These are phyloP conservation scores for Alternaria triticina DNA, from an alignment of 2,329 filamentous ascomycete genomes.

Conservation along the genomic window DNA sequence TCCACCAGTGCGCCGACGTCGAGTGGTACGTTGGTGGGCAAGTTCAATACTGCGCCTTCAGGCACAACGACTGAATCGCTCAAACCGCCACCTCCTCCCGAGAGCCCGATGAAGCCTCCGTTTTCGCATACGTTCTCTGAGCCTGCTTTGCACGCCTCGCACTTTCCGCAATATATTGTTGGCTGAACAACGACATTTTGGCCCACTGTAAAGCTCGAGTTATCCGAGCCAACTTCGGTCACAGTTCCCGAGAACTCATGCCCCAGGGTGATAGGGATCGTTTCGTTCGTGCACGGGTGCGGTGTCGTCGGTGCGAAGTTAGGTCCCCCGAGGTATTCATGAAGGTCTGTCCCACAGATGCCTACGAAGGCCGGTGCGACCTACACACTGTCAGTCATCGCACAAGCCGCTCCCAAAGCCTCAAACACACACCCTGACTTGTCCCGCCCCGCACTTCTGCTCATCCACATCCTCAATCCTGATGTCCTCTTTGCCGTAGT, in stretches of 20 bases:
- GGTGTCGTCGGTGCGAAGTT: constrained; percentile 59
- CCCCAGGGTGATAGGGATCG: constrained; percentile 65
- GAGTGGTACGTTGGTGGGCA: constrained; percentile 60
- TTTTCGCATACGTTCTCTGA: constrained; percentile 65
- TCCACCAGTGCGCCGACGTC: constrained; percentile 66
- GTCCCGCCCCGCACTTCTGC: constrained; percentile 56
- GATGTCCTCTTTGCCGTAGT: constrained; percentile 63
- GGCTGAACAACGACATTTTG: constrained; percentile 66
- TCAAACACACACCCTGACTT: constrained; percentile 52
- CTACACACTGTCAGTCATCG: constrained; percentile 17
- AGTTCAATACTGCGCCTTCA: constrained; percentile 55
- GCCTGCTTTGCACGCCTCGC: constrained; percentile 60
- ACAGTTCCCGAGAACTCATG: constrained; percentile 70
- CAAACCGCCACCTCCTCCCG: constrained; percentile 62
- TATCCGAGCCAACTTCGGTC: constrained; percentile 62
- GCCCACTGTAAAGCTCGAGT: constrained; percentile 58
- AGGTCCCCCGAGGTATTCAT: constrained; percentile 60
- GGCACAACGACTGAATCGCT: constrained; percentile 62
- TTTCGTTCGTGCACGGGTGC: constrained; percentile 64
- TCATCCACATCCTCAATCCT: constrained; percentile 60
- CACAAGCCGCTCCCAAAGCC: not conserved
- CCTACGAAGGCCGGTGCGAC: constrained; percentile 58
- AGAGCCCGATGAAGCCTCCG: constrained; percentile 60
- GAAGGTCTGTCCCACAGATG: constrained; percentile 61
- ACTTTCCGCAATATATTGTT: constrained; percentile 64